phyloP scores from a whole-genome alignment of 1,139 yeast species.

The Lodderomyces orthopsilosis region DNA sequence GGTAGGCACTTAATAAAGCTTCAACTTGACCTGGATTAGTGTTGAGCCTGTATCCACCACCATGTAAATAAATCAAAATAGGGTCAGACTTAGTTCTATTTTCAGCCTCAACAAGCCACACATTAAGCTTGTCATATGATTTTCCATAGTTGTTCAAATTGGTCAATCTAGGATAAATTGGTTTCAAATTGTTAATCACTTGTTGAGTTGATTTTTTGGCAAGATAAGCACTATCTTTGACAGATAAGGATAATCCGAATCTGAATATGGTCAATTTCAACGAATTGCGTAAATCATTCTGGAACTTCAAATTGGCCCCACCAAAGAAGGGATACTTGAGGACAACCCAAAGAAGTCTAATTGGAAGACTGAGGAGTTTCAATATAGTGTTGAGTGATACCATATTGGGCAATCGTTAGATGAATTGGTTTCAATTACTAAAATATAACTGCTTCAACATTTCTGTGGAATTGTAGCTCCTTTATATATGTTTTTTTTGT shows the following conservation, averaged over 20 bases:
- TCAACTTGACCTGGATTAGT: conserved; percentile 34
- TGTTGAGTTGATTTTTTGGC: conserved; percentile 2
- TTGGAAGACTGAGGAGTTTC: conserved; percentile 12
- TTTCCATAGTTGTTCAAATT: conserved; percentile 32
- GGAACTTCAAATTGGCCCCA: conserved; percentile 11
- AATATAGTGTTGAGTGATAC: conserved; percentile 6
- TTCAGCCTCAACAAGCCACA: conserved; percentile 36
- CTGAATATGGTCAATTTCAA: conserved; percentile 10
- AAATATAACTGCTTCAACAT: too few relatives aligned
- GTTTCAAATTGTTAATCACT: conserved; percentile 9
- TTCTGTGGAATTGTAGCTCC: background rate
- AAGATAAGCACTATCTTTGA: conserved; percentile 6
- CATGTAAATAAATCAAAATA: conserved; percentile 37
- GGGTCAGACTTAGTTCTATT: conserved; percentile 29
- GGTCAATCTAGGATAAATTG: conserved; percentile 9
- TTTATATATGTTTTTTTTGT: background rate
- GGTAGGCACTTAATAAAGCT: conserved; percentile 28
- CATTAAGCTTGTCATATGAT: conserved; percentile 28
- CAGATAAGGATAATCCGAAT: conserved; percentile 11
- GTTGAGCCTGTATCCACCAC: conserved; percentile 44
- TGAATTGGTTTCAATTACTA: too few relatives aligned
- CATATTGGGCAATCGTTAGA: background rate
- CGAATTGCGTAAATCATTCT: conserved; percentile 8
- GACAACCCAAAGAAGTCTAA: conserved; percentile 9
- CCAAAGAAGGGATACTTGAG: conserved; percentile 13